These are phyloP conservation scores for Dendrobium chrysotoxum DNA, from an alignment of 106 monocot species.

Conservation along the genomic window DNA sequence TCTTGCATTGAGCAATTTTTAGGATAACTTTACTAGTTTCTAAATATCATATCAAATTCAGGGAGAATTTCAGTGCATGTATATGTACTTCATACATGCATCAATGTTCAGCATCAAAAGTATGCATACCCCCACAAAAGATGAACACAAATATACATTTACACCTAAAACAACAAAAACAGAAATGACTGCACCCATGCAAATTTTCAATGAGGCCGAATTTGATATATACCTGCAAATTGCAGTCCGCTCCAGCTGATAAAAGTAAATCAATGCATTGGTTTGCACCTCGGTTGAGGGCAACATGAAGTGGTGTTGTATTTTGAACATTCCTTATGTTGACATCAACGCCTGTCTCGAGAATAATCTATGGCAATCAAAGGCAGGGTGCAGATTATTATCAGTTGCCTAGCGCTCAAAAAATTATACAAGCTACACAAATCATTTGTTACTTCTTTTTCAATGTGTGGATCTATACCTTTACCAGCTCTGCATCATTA, in stretches of 20 bases:
- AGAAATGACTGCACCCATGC: not conserved
- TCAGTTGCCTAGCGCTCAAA: not conserved
- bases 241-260: slow-evolving; percentile 91
- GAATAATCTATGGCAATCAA: slow-evolving; percentile 56
- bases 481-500: slow-evolving; percentile 85
- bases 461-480: slow-evolving; percentile 33
- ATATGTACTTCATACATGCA: not conserved
- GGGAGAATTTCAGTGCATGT: not conserved
- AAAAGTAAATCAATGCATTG: slow-evolving; percentile 90
- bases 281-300: slow-evolving; percentile 89
- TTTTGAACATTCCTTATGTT: slow-evolving; percentile 85
- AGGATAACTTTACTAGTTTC: too few relatives aligned
- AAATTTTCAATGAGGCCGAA: not conserved
- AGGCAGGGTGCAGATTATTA: not conserved
- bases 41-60: not conserved
- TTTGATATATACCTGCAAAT: slow-evolving; percentile 64
- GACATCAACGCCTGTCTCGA: slow-evolving; percentile 91
- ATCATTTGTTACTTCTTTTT: not conserved
- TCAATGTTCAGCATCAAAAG: not conserved
- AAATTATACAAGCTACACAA: not conserved
- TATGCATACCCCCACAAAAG: not conserved
- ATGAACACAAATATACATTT: not conserved
- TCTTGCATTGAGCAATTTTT: too few relatives aligned
- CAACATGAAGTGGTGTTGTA: slow-evolving; percentile 91
- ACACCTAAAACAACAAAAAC: not conserved